These are phyloP conservation scores for Suhomyces bolitotheri DNA, from an alignment of 1,139 yeast species.

Conservation along the genomic window DNA sequence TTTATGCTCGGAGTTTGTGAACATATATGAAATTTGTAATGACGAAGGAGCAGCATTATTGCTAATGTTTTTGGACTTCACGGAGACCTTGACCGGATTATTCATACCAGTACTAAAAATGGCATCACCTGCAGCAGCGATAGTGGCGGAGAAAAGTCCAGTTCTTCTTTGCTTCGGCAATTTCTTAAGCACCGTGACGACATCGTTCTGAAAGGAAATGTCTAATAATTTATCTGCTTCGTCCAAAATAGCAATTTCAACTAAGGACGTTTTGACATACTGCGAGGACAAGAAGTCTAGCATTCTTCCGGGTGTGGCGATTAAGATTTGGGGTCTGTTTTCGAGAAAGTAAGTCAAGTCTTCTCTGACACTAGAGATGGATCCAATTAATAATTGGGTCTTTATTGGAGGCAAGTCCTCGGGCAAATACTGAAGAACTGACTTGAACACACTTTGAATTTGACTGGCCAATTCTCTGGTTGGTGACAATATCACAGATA, in stretches of 20 bases:
- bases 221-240: conserved; percentile 93
- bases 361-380: conserved; percentile 67
- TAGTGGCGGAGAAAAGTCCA: conserved; percentile 90
- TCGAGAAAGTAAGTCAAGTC: conserved; percentile 63
- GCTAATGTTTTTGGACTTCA: conserved; percentile 49
- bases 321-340: conserved; percentile 65
- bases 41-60: conserved; percentile 56
- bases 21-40: conserved; percentile 61
- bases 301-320: conserved; percentile 93
- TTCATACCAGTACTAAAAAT: conserved; percentile 80
- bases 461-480: conserved; percentile 92
- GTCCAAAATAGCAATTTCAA: conserved; percentile 80
- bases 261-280: conserved; percentile 52
- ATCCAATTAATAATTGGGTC: conserved; percentile 81
- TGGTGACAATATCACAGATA: conserved; percentile 77
- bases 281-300: conserved; percentile 65
- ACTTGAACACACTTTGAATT: conserved; percentile 65
- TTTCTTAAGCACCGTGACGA: conserved; percentile 60
- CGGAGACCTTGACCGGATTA: conserved; percentile 84
- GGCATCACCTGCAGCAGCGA: conserved; percentile 71
- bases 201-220: conserved; percentile 70
- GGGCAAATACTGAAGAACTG: conserved; percentile 62
- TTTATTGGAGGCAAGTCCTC: conserved; percentile 43
- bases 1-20: conserved; percentile 61
- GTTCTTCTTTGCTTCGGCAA: conserved; percentile 91